Evolutionary conservation across 257 asterid species (phyloP).

Genomic region (Agastache rugosa): DNA sequence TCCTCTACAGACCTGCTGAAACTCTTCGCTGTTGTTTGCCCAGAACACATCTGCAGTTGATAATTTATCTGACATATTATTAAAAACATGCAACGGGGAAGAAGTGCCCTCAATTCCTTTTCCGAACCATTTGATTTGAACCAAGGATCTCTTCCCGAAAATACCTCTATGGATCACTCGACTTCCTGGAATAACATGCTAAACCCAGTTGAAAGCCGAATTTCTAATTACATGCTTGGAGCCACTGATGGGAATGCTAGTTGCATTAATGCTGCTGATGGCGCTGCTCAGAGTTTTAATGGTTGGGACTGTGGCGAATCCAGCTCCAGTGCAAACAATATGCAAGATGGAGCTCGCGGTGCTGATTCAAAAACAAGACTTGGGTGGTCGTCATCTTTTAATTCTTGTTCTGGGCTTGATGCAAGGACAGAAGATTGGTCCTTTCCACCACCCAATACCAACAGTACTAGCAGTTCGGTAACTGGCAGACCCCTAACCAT

Average conservation of each 20-base stretch:
- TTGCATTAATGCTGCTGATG: constrained; percentile 40
- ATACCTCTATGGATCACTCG: constrained; percentile 55
- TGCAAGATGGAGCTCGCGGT: constrained; percentile 40
- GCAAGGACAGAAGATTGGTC: constrained; percentile 54
- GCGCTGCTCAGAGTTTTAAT: constrained; percentile 43
- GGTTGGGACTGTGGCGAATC: constrained; percentile 83
- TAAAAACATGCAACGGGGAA: constrained; percentile 69
- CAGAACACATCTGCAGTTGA: constrained; percentile 15
- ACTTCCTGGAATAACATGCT: constrained; percentile 54
- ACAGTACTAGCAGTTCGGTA: constrained; percentile 35
- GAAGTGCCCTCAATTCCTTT: constrained; percentile 68
- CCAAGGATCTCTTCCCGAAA: constrained; percentile 67
- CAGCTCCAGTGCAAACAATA: constrained; percentile 59
- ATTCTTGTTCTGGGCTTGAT: constrained; percentile 45
- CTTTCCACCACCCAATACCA: constrained; percentile 49
- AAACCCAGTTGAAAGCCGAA: constrained; percentile 67
- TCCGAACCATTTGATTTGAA: constrained; percentile 79
- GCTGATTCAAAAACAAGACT: constrained; percentile 47
- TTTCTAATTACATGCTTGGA: constrained; percentile 54
- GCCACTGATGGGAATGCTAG: constrained; percentile 44
- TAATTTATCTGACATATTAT: constrained; percentile 11
- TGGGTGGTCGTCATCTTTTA: constrained; percentile 62
- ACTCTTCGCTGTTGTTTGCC: constrained; percentile 18
- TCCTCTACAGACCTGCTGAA: constrained; percentile 34
- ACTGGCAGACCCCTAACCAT: constrained; percentile 38